Percentiles rank a stretch among this genome's conserved stretches.
Conservation (phyloP, 345 rosid genomes). For the Lagerstroemia speciosa region DNA sequence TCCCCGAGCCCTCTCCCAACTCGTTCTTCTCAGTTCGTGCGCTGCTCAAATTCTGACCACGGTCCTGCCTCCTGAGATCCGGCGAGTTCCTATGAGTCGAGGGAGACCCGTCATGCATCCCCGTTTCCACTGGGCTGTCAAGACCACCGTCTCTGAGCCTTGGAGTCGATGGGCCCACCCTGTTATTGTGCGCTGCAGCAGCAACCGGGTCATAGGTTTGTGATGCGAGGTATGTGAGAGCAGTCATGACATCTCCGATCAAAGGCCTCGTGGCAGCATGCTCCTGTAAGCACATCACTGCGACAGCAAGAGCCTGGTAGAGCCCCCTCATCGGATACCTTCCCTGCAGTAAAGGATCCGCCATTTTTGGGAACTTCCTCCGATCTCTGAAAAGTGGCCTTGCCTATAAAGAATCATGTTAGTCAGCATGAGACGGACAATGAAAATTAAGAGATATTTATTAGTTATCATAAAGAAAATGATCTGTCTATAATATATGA, state of each 20-base stretch:
- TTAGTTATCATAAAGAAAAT: background rate
- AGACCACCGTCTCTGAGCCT: constrained; percentile 48
- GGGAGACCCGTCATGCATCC: constrained; percentile 50
- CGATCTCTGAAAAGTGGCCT: constrained; percentile 94
- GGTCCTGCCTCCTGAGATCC: constrained; percentile 65
- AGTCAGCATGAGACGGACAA: background rate
- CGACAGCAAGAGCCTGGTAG: constrained; percentile 97
- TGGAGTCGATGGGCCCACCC: constrained; percentile 61
- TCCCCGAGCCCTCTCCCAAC: constrained; percentile 68
- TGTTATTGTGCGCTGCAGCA: constrained; percentile 44
- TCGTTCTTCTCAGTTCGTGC: constrained; percentile 54
- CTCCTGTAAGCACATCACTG: constrained; percentile 97
- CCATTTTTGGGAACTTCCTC: constrained; percentile 93
- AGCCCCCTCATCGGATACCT: constrained; percentile 88
- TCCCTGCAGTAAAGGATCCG: constrained; percentile 84
- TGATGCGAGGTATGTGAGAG: constrained; percentile 89
- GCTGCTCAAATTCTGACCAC: constrained; percentile 37
- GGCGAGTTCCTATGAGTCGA: constrained; percentile 74
- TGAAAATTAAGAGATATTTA: background rate
- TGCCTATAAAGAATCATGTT: constrained; percentile 38
- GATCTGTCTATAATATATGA: no score
- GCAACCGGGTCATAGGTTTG: constrained; percentile 75
- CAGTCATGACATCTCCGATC: constrained; percentile 92
- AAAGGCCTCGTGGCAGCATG: constrained; percentile 95
- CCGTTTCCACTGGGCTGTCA: constrained; percentile 60